Evolutionary conservation across 345 rosid species (phyloP), one percentile per base, ranked within the genome.

Genomic region (Viola odorata): DNA sequence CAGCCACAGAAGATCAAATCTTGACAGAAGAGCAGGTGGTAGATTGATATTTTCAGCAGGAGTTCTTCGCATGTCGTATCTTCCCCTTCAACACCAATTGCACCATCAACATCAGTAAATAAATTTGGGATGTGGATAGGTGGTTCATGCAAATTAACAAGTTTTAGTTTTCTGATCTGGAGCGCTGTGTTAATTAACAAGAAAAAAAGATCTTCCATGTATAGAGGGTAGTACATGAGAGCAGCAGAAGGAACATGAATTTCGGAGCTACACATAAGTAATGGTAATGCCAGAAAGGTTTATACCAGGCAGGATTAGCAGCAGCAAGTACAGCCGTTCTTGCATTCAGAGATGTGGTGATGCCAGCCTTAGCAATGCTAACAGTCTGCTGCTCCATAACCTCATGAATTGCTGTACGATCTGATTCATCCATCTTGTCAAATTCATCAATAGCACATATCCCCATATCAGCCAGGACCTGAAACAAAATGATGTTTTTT

Each of bases 361-460:
- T 90, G 71, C 99, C 99, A 67, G 99, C 99, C 80, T 94, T 94
- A 4, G 99, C 99, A 69, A 94, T 94, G 84, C 99, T 94, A 39
- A 94, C 97, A 62, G 99, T 94, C 80, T 94, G 99, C 82, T 90
- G 99, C 78, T 90, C 97, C 97, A 90, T 94, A 60, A 94, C 99
- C 73, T 94, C 99, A 63, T 94, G 99, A 63, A 94, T 94, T 13
- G 97, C 90, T 38, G 99, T 90, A 59, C 99, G 92, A 80, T 94
- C 99, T 39, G 89, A 90, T 73, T 94, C 99, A 61, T 94, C 99
- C 99, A 94, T 94, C 84, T 94, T 94, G 77, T 94, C 99, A 71
- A 94, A 94, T 75, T 94, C 99, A 71, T 94, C 99, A 73, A 94
- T 94, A 62, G 99, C 99, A 77, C 99, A 94, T 40, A 94, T 94